These are phyloP conservation scores for Thozetella sp. DNA, from an alignment of 495 filamentous ascomycete species.

Conservation along the genomic window DNA sequence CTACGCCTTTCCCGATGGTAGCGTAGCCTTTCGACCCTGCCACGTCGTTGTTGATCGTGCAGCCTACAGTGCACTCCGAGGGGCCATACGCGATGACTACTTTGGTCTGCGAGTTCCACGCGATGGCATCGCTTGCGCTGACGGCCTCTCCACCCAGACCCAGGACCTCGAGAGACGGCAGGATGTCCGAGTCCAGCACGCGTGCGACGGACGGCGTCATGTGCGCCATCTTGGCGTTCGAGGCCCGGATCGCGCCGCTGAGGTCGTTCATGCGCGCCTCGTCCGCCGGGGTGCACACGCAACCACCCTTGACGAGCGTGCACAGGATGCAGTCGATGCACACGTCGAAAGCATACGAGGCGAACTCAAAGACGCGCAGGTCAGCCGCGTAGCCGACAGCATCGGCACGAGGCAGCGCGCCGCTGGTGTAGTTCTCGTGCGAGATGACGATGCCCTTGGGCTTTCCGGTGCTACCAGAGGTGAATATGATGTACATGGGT, in stretches of 20 bases:
- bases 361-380: constrained; percentile 49
- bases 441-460: constrained; percentile 48
- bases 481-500: constrained; percentile 45
- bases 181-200: constrained; percentile 39
- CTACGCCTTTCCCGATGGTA: constrained; percentile 45
- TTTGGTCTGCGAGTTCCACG: constrained; percentile 35
- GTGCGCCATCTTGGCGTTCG: constrained; percentile 40
- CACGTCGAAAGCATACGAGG: constrained; percentile 53
- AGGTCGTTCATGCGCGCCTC: constrained; percentile 43
- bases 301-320: constrained; percentile 56
- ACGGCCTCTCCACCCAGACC: constrained; percentile 44
- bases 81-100: constrained; percentile 63
- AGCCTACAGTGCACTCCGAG: constrained; percentile 52
- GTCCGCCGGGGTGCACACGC: constrained; percentile 64
- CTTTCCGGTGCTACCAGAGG: constrained; percentile 49
- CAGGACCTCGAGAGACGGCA: constrained; percentile 36
- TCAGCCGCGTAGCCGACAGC: constrained; percentile 35
- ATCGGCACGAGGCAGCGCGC: constrained; percentile 36
- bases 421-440: constrained; percentile 41
- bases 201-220: constrained; percentile 59
- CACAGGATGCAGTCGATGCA: constrained; percentile 52
- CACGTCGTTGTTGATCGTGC: constrained; percentile 38
- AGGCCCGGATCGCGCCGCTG: constrained; percentile 35
- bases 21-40: constrained; percentile 25
- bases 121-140: constrained; percentile 29